Base-by-base conservation (phyloP, 306 rosid species). In the Cajanus cajan region DNA sequence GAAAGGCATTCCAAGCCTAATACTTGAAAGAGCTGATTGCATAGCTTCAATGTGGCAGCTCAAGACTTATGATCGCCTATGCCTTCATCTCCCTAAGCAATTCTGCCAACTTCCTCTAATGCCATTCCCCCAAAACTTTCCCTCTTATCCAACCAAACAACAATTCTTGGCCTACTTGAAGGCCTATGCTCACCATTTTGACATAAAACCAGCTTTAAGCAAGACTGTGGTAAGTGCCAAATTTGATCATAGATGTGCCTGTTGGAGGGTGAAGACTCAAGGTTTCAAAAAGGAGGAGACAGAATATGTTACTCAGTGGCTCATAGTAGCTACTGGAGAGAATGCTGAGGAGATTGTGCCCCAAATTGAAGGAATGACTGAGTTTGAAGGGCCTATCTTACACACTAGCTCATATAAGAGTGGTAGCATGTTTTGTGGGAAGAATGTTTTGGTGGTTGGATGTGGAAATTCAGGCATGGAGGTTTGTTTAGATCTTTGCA, bases 381-480 rank as follows among this genome's bases (percentile, higher is more conserved):
- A 81, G 15, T 93, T 93, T 50, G 78, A 52, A 7, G 98, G 98
- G 51, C 80, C 86, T 15, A 57, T 93, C 34, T 21, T 84, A 21
- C 98, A 93, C 80, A 89, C 94, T 0, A 82, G 94, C 48, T 76
- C 77, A 2, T 93, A 89, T 39, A 93, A 88, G 75, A 89, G 86
- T 7, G 98, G 96, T 0, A 84, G 15, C 24, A 7, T 47, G 83
- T 91, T 89, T 50, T 12, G 79, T 8, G 96, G 90, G 36, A 89
- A 91, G 82, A 84, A 68, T 34, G 96, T 89, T 68, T 84, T 93
- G 87, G 98, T 93, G 7, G 90, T 93, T 57, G 98, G 98, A 28
- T 93, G 94, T 72, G 98, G 98, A 5, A 93, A 93, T 76, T 93
- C 98, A 0, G 98, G 98, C 57, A 89, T 91, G 98, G 98, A 93